A percentile compares a stretch with the other conserved stretches of the same genome.
Evolutionary conservation across 176 grass and related monocot genomes (phyloP).

Genomic region (Tillandsia leiboldiana): DNA sequence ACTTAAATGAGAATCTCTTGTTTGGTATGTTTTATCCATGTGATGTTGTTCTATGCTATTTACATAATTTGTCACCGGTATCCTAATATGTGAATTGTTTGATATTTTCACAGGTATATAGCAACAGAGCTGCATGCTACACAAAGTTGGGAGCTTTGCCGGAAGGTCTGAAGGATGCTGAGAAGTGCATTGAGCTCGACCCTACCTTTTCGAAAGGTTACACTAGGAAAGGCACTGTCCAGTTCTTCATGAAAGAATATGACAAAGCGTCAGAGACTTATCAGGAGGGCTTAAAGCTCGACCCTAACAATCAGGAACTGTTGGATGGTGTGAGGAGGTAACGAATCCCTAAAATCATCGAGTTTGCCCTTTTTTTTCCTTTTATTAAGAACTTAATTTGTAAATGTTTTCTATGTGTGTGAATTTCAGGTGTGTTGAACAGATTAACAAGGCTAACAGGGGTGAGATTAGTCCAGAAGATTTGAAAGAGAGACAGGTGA

Average conservation of each 20-base stretch:
- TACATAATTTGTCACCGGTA: background rate
- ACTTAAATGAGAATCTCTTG: slow-evolving; percentile 5
- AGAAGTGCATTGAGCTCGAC: slow-evolving; percentile 95
- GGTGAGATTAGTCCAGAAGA: slow-evolving; percentile 73
- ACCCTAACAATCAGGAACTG: slow-evolving; percentile 79
- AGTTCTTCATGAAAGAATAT: slow-evolving; percentile 99
- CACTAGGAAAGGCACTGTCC: slow-evolving; percentile 87
- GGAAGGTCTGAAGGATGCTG: slow-evolving; percentile 97
- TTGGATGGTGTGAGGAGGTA: slow-evolving; percentile 78
- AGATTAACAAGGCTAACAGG: slow-evolving; percentile 67
- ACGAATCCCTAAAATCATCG: background rate
- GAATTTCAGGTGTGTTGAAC: slow-evolving; percentile 49
- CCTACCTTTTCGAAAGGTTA: slow-evolving; percentile 94
- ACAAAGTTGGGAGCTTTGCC: slow-evolving; percentile 91
- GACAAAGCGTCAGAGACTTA: slow-evolving; percentile 95
- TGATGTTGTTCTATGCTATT: no score
- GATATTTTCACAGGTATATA: slow-evolving; percentile 56
- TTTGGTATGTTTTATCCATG: background rate
- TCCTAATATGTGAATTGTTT: background rate
- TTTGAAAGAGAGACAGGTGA: slow-evolving; percentile 79
- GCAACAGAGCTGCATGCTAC: slow-evolving; percentile 95
- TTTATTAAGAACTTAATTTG: background rate
- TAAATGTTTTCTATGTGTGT: background rate
- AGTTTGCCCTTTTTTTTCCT: background rate
- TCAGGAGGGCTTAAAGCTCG: slow-evolving; percentile 88